phyloP scores from a whole-genome alignment of 2,329 filamentous ascomycete species.

The Alternaria arborescens region DNA sequence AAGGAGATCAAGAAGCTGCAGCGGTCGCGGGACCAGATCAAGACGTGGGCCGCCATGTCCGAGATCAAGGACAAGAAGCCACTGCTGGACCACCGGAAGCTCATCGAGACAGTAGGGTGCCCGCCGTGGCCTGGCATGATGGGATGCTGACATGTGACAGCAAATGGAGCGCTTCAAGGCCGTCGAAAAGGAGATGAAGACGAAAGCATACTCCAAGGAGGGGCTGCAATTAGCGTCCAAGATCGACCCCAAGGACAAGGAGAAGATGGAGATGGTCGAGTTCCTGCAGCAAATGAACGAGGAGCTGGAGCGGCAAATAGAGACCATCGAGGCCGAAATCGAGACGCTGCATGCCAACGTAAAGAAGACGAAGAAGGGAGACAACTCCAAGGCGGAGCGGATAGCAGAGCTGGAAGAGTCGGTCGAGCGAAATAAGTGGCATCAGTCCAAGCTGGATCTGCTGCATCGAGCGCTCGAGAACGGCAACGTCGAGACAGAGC shows the following conservation, averaged over 20 bases:
- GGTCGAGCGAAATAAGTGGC: constrained; percentile 96
- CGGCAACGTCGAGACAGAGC: constrained; percentile 84
- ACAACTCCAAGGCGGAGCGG: constrained; percentile 81
- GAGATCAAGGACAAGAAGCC: constrained; percentile 99
- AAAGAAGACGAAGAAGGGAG: constrained; percentile 92
- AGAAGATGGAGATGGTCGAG: constrained; percentile 86
- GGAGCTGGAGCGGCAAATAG: constrained; percentile 92
- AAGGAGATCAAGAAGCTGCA: constrained; percentile 99
- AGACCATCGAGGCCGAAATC: constrained; percentile 87
- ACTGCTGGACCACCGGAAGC: constrained; percentile 88
- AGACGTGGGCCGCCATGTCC: constrained; percentile 98
- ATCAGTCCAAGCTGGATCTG: constrained; percentile 90
- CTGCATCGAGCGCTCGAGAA: constrained; percentile 91
- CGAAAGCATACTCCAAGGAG: constrained; percentile 98
- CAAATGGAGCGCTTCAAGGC: constrained; percentile 99
- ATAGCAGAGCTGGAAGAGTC: constrained; percentile 84
- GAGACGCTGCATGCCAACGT: constrained; percentile 85
- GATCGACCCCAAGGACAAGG: constrained; percentile 96
- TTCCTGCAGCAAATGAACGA: constrained; percentile 90
- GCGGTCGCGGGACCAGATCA: constrained; percentile 96
- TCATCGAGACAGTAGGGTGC: constrained; percentile 88
- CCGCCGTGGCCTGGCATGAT: constrained; percentile 13
- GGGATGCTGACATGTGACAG: constrained; percentile 61
- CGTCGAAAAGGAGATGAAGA: constrained; percentile 99
- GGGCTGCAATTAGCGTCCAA: constrained; percentile 90